Base-by-base conservation (phyloP, 305 asterid species). In the Fraxinus velutina region DNA sequence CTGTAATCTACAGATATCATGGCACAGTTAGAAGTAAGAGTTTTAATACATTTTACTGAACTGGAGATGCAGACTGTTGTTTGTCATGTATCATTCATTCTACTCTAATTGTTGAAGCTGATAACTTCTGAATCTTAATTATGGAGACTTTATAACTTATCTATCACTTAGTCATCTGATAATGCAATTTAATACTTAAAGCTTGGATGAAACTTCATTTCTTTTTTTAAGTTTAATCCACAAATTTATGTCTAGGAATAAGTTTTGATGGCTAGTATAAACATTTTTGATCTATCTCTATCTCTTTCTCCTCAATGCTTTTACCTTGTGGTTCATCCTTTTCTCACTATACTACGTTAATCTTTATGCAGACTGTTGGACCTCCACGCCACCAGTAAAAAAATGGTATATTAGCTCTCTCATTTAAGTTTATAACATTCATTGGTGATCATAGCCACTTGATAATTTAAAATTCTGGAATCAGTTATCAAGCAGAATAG, bases 311-410 rank as follows among this genome's bases (percentile, higher is more conserved):
- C 77, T 81, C 68, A 78, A 13, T 10, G 80, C 83, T 36, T 42
- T 52, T 75, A 75, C 55, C 71, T 33, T 22, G 37, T 42, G 21
- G 55, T 36, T 44, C 78, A 29, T 73, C 74, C 74, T 55, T 84
- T 84, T 80, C 81, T 83, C 68, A 78, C 78, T 76, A 21, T 77
- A 73, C 74, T 37, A 78, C 52, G 19, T 64, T 66, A 79, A 79
- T 37, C 34, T 78, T 50, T 79, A 37, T 90, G 94, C 97, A 95
- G 99, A 90, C 91, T 95, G 98, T 91, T 95, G 99, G 99, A 89
- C 72, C 80, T 87, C 91, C 78, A 95, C 94, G 47, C 95, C 95
- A 34, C 93, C 88, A 77, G 90, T 95, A 84, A 90, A 89, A 68
- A 93, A 93, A 87, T 95, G 99, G 99, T 92, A 87, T 77, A 72